Evolutionary conservation across 2,329 filamentous ascomycete genomes (phyloP).

Genomic region (Seiridium cupressi): DNA sequence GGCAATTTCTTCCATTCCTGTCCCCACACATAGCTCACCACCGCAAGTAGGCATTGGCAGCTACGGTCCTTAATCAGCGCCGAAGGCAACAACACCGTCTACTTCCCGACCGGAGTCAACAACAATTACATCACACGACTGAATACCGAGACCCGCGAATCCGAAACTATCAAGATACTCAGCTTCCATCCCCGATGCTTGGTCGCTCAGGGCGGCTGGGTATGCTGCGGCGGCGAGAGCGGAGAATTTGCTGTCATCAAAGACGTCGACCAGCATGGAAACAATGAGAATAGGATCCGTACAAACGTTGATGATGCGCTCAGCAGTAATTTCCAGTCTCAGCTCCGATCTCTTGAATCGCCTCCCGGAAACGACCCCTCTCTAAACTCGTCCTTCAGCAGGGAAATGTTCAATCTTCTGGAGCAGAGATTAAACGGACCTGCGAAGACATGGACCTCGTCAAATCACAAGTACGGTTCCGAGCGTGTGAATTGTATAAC

Average conservation of each 20-base stretch:
- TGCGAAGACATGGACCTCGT: conserved; percentile 45
- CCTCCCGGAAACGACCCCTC: conserved; percentile 30
- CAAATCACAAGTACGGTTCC: conserved; percentile 53
- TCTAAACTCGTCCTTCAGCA: conserved; percentile 25
- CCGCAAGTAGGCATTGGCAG: conserved; percentile 70
- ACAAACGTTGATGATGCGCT: conserved; percentile 23
- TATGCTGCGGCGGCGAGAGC: conserved; percentile 85
- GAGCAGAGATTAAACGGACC: conserved; percentile 31
- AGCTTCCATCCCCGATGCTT: conserved; percentile 80
- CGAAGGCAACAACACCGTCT: conserved; percentile 73
- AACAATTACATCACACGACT: conserved; percentile 65
- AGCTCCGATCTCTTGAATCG: conserved; percentile 19
- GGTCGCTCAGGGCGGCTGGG: conserved; percentile 81
- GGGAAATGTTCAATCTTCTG: conserved; percentile 29
- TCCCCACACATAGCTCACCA: neutral
- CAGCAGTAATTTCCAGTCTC: conserved; percentile 18
- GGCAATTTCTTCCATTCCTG: conserved; percentile 22
- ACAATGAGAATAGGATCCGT: conserved; percentile 7
- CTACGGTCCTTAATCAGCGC: conserved; percentile 87
- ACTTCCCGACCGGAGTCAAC: conserved; percentile 77
- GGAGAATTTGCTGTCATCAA: conserved; percentile 84
- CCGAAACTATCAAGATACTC: conserved; percentile 69
- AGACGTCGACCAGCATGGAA: conserved; percentile 31
- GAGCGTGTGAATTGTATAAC: conserved; percentile 68
- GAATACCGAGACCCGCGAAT: conserved; percentile 66